These are phyloP conservation scores for Camelina laxa DNA, from an alignment of 345 rosid genomes.

Conservation along the genomic window DNA sequence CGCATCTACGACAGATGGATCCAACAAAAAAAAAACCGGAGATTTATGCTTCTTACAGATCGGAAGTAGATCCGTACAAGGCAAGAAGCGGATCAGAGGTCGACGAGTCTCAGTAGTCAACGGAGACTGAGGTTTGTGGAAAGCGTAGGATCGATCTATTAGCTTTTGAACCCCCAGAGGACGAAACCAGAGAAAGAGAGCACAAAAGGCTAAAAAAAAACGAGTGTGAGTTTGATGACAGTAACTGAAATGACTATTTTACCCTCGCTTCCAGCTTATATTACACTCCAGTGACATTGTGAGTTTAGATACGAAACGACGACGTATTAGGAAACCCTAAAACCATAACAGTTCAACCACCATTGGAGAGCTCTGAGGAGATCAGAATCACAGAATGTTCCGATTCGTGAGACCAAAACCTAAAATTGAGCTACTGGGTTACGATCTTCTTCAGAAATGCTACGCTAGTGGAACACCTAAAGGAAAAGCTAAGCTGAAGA, in stretches of 20 bases:
- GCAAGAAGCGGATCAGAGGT: constrained; percentile 6
- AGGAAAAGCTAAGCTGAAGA: constrained; percentile 63
- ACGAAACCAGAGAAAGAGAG: neutral
- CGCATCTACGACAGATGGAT: constrained; percentile 26
- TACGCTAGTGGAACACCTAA: constrained; percentile 69
- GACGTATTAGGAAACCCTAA: neutral
- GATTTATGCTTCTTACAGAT: constrained; percentile 15
- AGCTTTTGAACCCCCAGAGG: constrained; percentile 17
- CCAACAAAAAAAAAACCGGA: neutral
- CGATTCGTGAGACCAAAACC: constrained; percentile 44
- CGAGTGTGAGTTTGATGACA: constrained; percentile 26
- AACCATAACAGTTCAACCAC: neutral
- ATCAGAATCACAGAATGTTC: constrained; percentile 40
- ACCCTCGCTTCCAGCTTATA: constrained; percentile 24
- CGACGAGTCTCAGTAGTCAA: constrained; percentile 44
- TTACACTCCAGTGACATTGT: neutral
- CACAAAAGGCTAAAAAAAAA: neutral
- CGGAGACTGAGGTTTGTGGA: constrained; percentile 42
- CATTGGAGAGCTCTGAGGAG: constrained; percentile 17
- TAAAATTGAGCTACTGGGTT: constrained; percentile 29
- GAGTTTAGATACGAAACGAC: neutral
- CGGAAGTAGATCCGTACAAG: constrained; percentile 27
- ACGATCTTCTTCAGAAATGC: constrained; percentile 55
- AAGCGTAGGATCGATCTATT: constrained; percentile 37
- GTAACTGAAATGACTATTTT: constrained; percentile 12